Conservation (phyloP, 768 basidiomycete species). For the Panus rudis region DNA sequence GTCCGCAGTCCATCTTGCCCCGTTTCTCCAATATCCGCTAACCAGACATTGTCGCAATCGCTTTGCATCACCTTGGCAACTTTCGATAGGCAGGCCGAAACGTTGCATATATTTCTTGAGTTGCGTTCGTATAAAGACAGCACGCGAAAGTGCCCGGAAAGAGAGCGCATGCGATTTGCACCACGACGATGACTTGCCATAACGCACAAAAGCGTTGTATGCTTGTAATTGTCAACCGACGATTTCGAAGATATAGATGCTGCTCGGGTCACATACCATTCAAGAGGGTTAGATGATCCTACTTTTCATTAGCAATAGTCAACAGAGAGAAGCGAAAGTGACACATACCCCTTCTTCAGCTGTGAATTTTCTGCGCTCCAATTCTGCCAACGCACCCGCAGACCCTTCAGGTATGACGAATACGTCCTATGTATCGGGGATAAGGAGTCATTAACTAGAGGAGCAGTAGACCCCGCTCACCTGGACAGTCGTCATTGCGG, state of each 20-base stretch:
- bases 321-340: background rate
- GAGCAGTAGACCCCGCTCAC: constrained; percentile 28
- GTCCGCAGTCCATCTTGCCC: constrained; percentile 85
- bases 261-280: constrained; percentile 76
- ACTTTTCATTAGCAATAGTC: constrained; percentile 3
- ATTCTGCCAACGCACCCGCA: constrained; percentile 77
- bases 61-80: constrained; percentile 85
- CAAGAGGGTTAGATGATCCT: constrained; percentile 93
- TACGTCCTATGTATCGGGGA: constrained; percentile 53
- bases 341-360: constrained; percentile 88
- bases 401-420: constrained; percentile 87
- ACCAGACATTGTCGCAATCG: constrained; percentile 84
- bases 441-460: background rate
- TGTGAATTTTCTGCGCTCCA: constrained; percentile 93
- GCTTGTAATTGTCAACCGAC: constrained; percentile 35
- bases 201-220: constrained; percentile 87
- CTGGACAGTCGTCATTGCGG: constrained; percentile 92
- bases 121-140: constrained; percentile 91
- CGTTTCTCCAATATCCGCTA: constrained; percentile 91
- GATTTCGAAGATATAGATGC: background rate
- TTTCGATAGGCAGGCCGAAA: constrained; percentile 73
- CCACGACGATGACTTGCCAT: constrained; percentile 84
- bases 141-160: constrained; percentile 89
- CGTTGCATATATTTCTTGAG: constrained; percentile 92
- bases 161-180: constrained; percentile 90